phyloP scores from a whole-genome alignment of 768 basidiomycete species.

The Suillus subaureus region DNA sequence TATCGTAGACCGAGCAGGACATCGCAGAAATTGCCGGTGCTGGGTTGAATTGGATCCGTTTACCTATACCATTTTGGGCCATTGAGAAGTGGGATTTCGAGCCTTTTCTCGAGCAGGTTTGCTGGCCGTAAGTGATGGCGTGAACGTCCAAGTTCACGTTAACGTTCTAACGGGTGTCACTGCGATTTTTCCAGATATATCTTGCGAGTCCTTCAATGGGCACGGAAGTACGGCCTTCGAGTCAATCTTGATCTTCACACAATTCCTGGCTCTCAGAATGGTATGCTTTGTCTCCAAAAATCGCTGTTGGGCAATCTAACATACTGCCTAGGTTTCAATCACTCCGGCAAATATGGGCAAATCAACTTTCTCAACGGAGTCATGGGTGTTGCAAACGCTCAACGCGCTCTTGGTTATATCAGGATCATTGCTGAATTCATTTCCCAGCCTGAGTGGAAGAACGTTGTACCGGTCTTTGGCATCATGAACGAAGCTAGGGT shows the following conservation, averaged over 20 bases:
- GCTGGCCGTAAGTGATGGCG: slow-evolving; percentile 63
- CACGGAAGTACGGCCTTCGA: slow-evolving; percentile 87
- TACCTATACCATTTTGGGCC: slow-evolving; percentile 87
- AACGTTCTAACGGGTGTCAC: background rate
- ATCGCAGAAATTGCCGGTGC: slow-evolving; percentile 88
- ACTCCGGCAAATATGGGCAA: slow-evolving; percentile 61
- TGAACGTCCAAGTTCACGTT: slow-evolving; percentile 10
- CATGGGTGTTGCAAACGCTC: slow-evolving; percentile 87
- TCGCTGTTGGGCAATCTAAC: slow-evolving; percentile 3
- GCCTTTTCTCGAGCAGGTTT: slow-evolving; percentile 72
- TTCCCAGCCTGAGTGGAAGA: slow-evolving; percentile 68
- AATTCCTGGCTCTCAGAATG: slow-evolving; percentile 80
- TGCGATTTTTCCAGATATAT: slow-evolving; percentile 55
- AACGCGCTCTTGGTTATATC: slow-evolving; percentile 76
- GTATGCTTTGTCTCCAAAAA: slow-evolving; percentile 28
- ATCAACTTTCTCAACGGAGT: slow-evolving; percentile 68
- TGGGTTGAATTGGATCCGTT: slow-evolving; percentile 81
- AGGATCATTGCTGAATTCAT: slow-evolving; percentile 80
- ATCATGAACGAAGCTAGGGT: slow-evolving; percentile 66
- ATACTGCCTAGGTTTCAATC: slow-evolving; percentile 47
- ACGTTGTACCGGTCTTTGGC: slow-evolving; percentile 62
- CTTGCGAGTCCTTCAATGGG: slow-evolving; percentile 76
- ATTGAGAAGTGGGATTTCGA: slow-evolving; percentile 76
- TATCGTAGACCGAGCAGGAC: slow-evolving; percentile 78
- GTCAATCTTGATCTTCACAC: slow-evolving; percentile 81